A percentile compares a stretch with the other conserved stretches of the same genome.
These are phyloP conservation scores for Diaporthe ampelina DNA, from an alignment of 2,329 filamentous ascomycete genomes.

Conservation along the genomic window DNA sequence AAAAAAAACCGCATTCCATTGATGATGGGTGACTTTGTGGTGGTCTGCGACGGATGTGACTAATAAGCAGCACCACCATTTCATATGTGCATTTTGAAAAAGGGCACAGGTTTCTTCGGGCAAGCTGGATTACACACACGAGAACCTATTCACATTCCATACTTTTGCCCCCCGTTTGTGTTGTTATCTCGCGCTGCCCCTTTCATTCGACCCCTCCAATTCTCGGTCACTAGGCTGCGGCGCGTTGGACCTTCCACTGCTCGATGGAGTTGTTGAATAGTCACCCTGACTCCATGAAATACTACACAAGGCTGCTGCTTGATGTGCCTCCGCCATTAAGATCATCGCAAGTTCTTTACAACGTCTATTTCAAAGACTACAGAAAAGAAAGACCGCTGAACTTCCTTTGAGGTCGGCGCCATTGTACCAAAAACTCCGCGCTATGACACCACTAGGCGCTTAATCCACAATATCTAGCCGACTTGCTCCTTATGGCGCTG, in stretches of 20 bases:
- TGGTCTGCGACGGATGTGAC: background rate
- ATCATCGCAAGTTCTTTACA: too few relatives aligned
- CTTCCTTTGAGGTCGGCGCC: background rate
- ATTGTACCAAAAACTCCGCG: conserved; percentile 27
- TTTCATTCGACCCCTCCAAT: background rate
- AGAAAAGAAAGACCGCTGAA: background rate
- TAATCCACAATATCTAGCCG: background rate
- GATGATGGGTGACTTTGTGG: too few relatives aligned
- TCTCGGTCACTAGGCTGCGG: background rate
- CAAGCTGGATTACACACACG: background rate
- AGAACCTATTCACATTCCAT: background rate
- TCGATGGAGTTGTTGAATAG: background rate
- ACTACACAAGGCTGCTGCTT: background rate
- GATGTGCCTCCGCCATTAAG: background rate
- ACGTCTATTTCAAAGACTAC: background rate
- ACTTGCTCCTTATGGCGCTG: background rate
- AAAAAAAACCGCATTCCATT: too few relatives aligned
- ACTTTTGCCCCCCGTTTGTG: background rate
- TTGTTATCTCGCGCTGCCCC: too few relatives aligned
- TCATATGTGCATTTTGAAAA: background rate
- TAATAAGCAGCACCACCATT: too few relatives aligned
- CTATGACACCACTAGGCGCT: conserved; percentile 14
- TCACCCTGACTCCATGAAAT: background rate
- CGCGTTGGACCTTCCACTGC: background rate
- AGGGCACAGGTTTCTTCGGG: background rate